Conservation (phyloP, 2,329 filamentous ascomycete genomes). For the Claviceps spartinae region DNA sequence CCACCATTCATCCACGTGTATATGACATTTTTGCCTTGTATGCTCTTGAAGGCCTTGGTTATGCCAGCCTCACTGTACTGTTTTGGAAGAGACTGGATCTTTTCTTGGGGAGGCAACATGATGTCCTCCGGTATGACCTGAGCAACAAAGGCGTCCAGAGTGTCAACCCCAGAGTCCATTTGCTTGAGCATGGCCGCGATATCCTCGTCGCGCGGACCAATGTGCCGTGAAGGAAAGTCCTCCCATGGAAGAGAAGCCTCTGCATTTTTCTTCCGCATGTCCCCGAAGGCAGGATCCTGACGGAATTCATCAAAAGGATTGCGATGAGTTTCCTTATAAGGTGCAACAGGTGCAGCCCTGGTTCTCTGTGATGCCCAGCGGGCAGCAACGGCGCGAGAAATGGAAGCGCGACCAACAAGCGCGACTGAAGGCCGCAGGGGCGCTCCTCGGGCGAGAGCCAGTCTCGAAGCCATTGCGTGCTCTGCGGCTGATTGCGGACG, state of each 20-base stretch:
- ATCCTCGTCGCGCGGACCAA: constrained; percentile 62
- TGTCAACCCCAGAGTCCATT: constrained; percentile 59
- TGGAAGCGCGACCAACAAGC: constrained; percentile 5
- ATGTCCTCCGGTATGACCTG: constrained; percentile 76
- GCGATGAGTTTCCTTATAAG: too few relatives aligned
- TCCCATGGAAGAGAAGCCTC: constrained; percentile 12
- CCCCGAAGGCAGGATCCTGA: constrained; percentile 11
- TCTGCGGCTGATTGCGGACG: not conserved
- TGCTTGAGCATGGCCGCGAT: constrained; percentile 66
- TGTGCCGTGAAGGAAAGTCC: constrained; percentile 66
- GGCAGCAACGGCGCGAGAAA: not conserved
- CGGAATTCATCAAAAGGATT: constrained; percentile 7
- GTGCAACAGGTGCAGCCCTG: too few relatives aligned
- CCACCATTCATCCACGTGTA: constrained; percentile 65
- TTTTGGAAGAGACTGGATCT: constrained; percentile 29
- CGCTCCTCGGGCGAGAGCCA: constrained; percentile 12
- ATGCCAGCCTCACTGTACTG: constrained; percentile 32
- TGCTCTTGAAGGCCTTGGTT: constrained; percentile 21
- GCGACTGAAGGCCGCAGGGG: constrained; percentile 10
- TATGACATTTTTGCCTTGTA: constrained; percentile 21
- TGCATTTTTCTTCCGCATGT: constrained; percentile 11
- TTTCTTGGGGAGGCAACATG: constrained; percentile 25
- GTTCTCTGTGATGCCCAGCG: not conserved
- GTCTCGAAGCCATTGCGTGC: constrained; percentile 15
- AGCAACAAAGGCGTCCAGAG: constrained; percentile 68